Percentiles rank a stretch among this genome's conserved stretches.
Evolutionary conservation across 2,329 filamentous ascomycete genomes (phyloP).

Genomic region (Trichoderma harzianum): DNA sequence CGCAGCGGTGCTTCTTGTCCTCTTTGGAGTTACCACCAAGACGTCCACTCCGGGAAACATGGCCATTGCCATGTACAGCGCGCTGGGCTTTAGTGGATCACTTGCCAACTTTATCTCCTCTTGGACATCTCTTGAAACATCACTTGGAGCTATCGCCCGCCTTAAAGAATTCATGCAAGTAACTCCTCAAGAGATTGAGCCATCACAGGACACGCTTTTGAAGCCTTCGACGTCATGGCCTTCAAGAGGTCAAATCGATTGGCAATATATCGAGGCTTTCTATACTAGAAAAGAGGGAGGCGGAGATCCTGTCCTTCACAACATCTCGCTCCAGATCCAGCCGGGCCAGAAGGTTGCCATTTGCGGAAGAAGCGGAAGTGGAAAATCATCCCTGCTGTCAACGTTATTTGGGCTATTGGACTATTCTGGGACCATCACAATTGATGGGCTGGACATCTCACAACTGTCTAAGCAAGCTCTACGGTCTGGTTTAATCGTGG

Average conservation of each 20-base stretch:
- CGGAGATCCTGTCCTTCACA: conserved; percentile 19
- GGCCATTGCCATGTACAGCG: conserved; percentile 23
- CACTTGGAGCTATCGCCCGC: neutral
- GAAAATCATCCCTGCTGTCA: conserved; percentile 34
- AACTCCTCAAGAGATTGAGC: conserved; percentile 21
- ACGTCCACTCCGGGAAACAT: conserved; percentile 23
- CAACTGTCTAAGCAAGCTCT: conserved; percentile 38
- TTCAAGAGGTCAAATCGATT: conserved; percentile 25
- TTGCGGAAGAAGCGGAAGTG: conserved; percentile 32
- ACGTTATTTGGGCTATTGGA: conserved; percentile 39
- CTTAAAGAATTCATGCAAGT: conserved; percentile 26
- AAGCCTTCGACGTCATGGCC: conserved; percentile 28
- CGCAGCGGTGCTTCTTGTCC: conserved; percentile 24
- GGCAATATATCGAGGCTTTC: conserved; percentile 21
- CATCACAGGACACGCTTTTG: conserved; percentile 12
- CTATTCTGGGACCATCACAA: conserved; percentile 32
- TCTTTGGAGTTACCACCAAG: conserved; percentile 35
- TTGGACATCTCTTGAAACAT: conserved; percentile 6
- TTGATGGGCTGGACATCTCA: conserved; percentile 41
- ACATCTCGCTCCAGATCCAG: conserved; percentile 27
- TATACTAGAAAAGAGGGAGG: neutral
- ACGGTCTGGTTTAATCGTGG: conserved; percentile 43
- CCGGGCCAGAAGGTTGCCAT: conserved; percentile 33
- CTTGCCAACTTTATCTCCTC: neutral
- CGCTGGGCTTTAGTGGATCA: neutral